These are phyloP conservation scores for Auriscalpium vulgare DNA, from an alignment of 768 basidiomycete species.

Conservation along the genomic window DNA sequence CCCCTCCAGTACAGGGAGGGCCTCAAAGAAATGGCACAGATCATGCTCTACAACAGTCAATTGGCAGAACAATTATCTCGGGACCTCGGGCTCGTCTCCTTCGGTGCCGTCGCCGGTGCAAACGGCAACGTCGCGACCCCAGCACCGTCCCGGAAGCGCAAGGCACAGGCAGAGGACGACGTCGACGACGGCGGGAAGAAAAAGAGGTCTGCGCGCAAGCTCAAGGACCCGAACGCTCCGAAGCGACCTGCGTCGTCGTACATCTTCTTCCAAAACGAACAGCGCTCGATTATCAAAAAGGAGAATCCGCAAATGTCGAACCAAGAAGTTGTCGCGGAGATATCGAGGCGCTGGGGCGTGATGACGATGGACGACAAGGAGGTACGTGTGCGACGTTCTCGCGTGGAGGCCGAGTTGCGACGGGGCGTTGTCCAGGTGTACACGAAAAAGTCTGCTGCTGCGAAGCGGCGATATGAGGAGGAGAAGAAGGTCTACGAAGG, in stretches of 20 bases:
- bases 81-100: slow-evolving; percentile 31
- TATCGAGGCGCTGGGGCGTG: slow-evolving; percentile 66
- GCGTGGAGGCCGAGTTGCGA: neutral
- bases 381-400: slow-evolving; percentile 36
- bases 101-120: slow-evolving; percentile 18
- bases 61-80: slow-evolving; percentile 54
- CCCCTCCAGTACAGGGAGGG: slow-evolving; percentile 44
- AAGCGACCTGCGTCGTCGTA: slow-evolving; percentile 92
- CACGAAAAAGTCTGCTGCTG: slow-evolving; percentile 38
- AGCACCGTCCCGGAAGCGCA: slow-evolving; percentile 40
- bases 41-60: slow-evolving; percentile 55
- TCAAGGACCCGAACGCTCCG: slow-evolving; percentile 86
- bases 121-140: slow-evolving; percentile 13
- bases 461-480: slow-evolving; percentile 57
- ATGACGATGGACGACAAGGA: slow-evolving; percentile 65
- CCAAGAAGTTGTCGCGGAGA: slow-evolving; percentile 61
- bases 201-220: slow-evolving; percentile 51
- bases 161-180: slow-evolving; percentile 20
- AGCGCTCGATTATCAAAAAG: slow-evolving; percentile 65
- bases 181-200: slow-evolving; percentile 35
- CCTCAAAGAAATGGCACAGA: slow-evolving; percentile 48
- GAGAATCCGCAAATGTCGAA: slow-evolving; percentile 59
- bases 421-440: slow-evolving; percentile 38
- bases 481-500: slow-evolving; percentile 63
- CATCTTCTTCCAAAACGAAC: slow-evolving; percentile 89